A percentile compares a stretch with the other conserved stretches of the same genome.
These are phyloP conservation scores for Ophiostoma ips DNA, from an alignment of 2,329 filamentous ascomycete genomes.

Conservation along the genomic window DNA sequence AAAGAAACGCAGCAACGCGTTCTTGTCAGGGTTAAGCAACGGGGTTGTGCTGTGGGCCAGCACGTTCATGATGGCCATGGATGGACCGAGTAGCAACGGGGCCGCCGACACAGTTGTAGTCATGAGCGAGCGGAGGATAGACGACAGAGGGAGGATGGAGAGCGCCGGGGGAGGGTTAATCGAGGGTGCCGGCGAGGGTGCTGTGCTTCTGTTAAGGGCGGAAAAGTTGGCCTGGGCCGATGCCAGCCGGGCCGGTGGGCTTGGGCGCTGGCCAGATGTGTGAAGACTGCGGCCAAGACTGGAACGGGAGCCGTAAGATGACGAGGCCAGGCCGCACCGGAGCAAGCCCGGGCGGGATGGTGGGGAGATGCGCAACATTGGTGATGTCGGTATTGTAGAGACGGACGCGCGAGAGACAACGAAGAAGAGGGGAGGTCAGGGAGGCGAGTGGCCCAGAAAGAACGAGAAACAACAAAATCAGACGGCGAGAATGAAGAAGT, in stretches of 20 bases:
- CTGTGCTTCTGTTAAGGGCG: not conserved
- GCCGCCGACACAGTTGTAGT: conserved; percentile 60
- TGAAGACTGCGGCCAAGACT: conserved; percentile 2
- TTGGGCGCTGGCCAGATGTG: conserved; percentile 5
- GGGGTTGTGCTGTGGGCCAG: conserved; percentile 56
- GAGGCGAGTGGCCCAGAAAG: no score
- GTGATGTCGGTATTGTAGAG: not conserved
- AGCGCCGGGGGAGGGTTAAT: conserved; percentile 27
- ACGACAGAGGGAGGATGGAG: conserved; percentile 50
- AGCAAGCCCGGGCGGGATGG: not conserved
- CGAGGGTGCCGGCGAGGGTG: not conserved
- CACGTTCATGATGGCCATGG: conserved; percentile 50
- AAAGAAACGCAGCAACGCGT: conserved; percentile 53
- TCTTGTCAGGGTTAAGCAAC: conserved; percentile 60
- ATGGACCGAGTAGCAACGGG: conserved; percentile 52
- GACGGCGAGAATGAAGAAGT: no score
- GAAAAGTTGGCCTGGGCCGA: not conserved
- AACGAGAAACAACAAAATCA: not conserved
- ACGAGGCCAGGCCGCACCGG: not conserved
- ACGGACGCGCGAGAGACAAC: not conserved
- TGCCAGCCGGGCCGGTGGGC: not conserved
- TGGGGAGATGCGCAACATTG: not conserved
- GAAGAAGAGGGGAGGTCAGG: not conserved
- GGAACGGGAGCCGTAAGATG: not conserved
- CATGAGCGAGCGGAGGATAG: conserved; percentile 53